Percentiles rank a stretch among this genome's conserved stretches.
These are phyloP conservation scores for Irpex sp. DNA, from an alignment of 1,284 basidiomycete species.

Conservation along the genomic window DNA sequence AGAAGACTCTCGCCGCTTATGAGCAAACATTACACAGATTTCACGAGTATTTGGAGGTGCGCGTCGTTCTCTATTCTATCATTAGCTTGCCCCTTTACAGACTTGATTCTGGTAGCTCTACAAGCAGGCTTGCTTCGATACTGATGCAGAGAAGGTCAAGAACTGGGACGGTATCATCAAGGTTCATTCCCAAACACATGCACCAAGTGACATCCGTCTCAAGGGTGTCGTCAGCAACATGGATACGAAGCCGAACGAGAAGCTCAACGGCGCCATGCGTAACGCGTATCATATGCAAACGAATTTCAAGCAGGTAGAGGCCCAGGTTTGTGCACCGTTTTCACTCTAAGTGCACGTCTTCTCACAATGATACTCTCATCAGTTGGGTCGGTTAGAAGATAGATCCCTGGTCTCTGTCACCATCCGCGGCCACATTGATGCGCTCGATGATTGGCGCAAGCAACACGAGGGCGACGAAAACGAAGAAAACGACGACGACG, in stretches of 20 bases:
- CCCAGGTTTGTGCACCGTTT: conserved; percentile 17
- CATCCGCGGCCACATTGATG: conserved; percentile 11
- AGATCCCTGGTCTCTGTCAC: background rate
- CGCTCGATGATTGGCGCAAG: background rate
- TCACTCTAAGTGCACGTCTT: too few species aligned
- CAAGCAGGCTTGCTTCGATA: background rate
- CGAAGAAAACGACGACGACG: background rate
- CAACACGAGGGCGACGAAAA: background rate
- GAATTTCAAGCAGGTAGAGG: conserved; percentile 28
- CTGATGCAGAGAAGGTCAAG: conserved; percentile 5
- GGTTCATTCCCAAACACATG: conserved; percentile 17
- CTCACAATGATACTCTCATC: background rate
- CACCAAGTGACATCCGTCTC: conserved; percentile 18
- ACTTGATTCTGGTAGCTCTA: background rate
- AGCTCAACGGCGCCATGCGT: conserved; percentile 23
- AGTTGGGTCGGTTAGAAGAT: conserved; percentile 18
- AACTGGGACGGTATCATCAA: conserved; percentile 23
- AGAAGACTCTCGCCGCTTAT: conserved; percentile 13
- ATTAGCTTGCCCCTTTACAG: background rate
- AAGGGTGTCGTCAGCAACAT: conserved; percentile 20
- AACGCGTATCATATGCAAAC: conserved; percentile 19
- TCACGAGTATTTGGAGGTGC: background rate
- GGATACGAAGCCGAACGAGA: conserved; percentile 24
- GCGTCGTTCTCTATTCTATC: background rate
- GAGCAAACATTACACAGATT: conserved; percentile 3